These are phyloP conservation scores for Stachybotrys elegans DNA, from an alignment of 2,329 filamentous ascomycete genomes.

Conservation along the genomic window DNA sequence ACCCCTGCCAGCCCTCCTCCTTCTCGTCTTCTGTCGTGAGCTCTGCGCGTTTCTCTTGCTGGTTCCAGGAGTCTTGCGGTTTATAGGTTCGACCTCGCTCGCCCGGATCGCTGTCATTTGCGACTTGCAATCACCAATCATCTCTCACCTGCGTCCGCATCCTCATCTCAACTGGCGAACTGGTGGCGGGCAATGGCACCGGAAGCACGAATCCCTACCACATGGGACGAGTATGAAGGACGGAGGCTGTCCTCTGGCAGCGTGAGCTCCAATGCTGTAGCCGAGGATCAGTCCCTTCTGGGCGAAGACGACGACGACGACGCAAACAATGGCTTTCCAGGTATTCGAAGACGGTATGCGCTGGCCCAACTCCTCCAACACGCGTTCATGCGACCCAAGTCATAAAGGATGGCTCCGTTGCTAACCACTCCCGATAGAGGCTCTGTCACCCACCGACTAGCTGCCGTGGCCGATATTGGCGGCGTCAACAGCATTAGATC, in stretches of 20 bases:
- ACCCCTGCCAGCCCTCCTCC: no score
- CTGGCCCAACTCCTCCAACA: background rate
- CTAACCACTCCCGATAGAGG: constrained; percentile 34
- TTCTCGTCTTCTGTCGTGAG: no score
- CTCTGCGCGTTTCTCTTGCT: no score
- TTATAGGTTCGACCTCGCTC: no score
- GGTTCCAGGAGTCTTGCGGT: no score
- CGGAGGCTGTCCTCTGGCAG: constrained; percentile 37
- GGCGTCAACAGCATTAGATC: constrained; percentile 93
- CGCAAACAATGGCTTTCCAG: constrained; percentile 20
- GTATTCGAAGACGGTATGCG: constrained; percentile 24
- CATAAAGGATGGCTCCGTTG: background rate
- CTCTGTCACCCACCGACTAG: constrained; percentile 53
- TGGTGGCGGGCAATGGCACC: no score
- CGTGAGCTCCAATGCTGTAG: constrained; percentile 27
- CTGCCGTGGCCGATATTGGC: constrained; percentile 64
- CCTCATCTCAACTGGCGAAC: no score
- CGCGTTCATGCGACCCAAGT: background rate
- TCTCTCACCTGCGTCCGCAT: no score
- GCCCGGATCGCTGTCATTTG: no score
- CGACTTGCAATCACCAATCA: no score
- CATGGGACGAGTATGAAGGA: constrained; percentile 43
- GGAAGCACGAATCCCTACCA: constrained; percentile 28
- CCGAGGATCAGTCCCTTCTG: constrained; percentile 41
- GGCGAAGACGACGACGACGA: constrained; percentile 31